A percentile compares a stretch with the other conserved stretches of the same genome.
These are phyloP conservation scores for Stachybotrys chartarum DNA, from an alignment of 2,329 filamentous ascomycete species.

Conservation along the genomic window DNA sequence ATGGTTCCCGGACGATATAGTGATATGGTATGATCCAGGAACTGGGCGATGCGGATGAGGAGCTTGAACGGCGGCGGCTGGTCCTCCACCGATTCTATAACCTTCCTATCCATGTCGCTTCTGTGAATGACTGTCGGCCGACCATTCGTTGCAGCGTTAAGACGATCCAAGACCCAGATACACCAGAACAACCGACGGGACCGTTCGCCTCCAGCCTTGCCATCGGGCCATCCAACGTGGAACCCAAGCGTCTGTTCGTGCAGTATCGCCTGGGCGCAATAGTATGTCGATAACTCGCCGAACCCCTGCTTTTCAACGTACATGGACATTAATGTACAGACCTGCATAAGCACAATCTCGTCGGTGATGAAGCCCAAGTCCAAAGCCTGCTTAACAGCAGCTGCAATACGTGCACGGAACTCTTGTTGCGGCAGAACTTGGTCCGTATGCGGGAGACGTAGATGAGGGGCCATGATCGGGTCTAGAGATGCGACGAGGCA, in stretches of 20 bases:
- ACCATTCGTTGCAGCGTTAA: constrained; percentile 14
- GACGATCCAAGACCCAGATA: constrained; percentile 14
- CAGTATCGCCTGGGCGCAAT: constrained; percentile 13
- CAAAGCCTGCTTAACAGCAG: constrained; percentile 7
- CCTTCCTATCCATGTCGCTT: constrained; percentile 11
- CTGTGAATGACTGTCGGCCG: constrained; percentile 15
- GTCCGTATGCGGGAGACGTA: constrained; percentile 6
- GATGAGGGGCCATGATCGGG: constrained; percentile 9
- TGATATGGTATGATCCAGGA: constrained; percentile 13
- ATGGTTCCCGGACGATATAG: constrained; percentile 11
- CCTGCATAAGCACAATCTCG: constrained; percentile 8
- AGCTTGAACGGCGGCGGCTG: constrained; percentile 13
- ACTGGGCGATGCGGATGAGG: constrained; percentile 11
- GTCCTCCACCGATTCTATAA: constrained; percentile 10
- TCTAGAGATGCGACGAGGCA: constrained; percentile 12
- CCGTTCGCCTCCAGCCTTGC: constrained; percentile 8
- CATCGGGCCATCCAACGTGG: constrained; percentile 14
- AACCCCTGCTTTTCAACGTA: constrained; percentile 8
- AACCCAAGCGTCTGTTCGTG: constrained; percentile 15
- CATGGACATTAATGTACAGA: constrained; percentile 10
- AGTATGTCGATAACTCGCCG: constrained; percentile 9
- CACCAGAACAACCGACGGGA: constrained; percentile 14
- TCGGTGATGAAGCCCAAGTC: constrained; percentile 9
- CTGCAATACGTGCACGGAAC: constrained; percentile 7
- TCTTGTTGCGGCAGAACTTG: constrained; percentile 6